Evolutionary conservation across 257 asterid species (phyloP).

Genomic region (Solanum chiquidenum): DNA sequence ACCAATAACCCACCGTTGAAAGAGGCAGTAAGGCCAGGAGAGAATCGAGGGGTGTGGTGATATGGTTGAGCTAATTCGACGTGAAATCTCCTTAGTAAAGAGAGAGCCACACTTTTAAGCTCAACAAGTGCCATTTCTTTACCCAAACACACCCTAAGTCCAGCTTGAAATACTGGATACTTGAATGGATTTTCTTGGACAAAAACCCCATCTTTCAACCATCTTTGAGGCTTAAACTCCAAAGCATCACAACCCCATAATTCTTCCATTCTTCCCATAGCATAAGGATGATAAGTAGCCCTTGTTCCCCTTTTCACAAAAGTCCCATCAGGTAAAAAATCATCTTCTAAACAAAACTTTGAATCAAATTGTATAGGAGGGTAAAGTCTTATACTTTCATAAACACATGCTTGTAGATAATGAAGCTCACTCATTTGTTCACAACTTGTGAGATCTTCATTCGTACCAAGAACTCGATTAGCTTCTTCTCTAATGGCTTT

Average conservation of each 20-base stretch:
- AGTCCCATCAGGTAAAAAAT: slow-evolving; percentile 26
- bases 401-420: slow-evolving; percentile 23
- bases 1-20: slow-evolving; percentile 50
- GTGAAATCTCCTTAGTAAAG: slow-evolving; percentile 35
- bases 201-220: slow-evolving; percentile 31
- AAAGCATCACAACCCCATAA: slow-evolving; percentile 35
- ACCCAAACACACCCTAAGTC: slow-evolving; percentile 34
- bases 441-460: not conserved
- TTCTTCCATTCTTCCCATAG: slow-evolving; percentile 37
- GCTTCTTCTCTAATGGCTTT: slow-evolving; percentile 20
- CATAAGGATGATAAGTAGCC: slow-evolving; percentile 41
- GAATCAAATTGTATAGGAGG: slow-evolving; percentile 41
- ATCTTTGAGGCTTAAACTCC: slow-evolving; percentile 31
- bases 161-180: slow-evolving; percentile 41
- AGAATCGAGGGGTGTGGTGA: slow-evolving; percentile 24
- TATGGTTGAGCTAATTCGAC: slow-evolving; percentile 21
- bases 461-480: slow-evolving; percentile 10
- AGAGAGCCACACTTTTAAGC: slow-evolving; percentile 46
- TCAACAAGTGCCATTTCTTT: slow-evolving; percentile 38
- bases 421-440: slow-evolving; percentile 21
- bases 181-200: slow-evolving; percentile 31
- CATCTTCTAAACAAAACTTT: slow-evolving; percentile 22
- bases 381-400: slow-evolving; percentile 32
- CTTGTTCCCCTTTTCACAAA: slow-evolving; percentile 23
- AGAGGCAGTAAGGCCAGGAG: slow-evolving; percentile 77